Base-by-base conservation (phyloP, 176 grass and related monocot genomes). In the Lolium rigidum region DNA sequence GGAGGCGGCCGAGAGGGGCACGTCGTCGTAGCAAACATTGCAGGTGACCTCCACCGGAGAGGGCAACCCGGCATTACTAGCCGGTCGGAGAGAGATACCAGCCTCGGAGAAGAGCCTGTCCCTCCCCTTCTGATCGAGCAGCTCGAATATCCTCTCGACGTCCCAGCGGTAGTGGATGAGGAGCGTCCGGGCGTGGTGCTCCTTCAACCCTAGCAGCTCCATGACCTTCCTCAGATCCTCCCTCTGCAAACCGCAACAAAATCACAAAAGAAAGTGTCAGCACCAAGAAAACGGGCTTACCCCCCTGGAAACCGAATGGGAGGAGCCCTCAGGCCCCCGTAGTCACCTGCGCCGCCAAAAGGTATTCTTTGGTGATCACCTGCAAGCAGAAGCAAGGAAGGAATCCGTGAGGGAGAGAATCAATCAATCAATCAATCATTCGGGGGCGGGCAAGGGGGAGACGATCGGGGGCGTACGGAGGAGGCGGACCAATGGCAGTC, bases 221-320 rank as follows among this genome's bases (percentile, higher is more conserved):
- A 92, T 95, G 50, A 94, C 93, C 90, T 95, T 98, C 84, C 93
- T 84, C 83, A 98, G 93, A 92, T 98, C 93, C 86, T 99, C 94
- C 52, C 89, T 91, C 91, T 93, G 66, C 82, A 73, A 81, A 38
- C 52, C 44, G 46, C 80, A 84, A 43, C 0, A 11, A 49, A 66
- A 83, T 56, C 60, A 66, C 64, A 60, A 14, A 13, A 11, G 0
- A 84, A 69, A 65, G 74, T 17, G 9, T 67, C 38, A 67, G 63
- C 70, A 60, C 50, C 68, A 47, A 16, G 67, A 41, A 88, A 93
- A 7, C 41, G 54, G 56, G 21, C 35, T 25, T 70, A 26, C 18
- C 18, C 55, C 16, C 50, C 22, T 35, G 15, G 69, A 74, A 90
- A 88, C 22, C 46, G 41, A 90, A 85, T 38, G 55, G 18, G 77